phyloP scores from a whole-genome alignment of 2,329 filamentous ascomycete genomes.

The Fusarium sp. region DNA sequence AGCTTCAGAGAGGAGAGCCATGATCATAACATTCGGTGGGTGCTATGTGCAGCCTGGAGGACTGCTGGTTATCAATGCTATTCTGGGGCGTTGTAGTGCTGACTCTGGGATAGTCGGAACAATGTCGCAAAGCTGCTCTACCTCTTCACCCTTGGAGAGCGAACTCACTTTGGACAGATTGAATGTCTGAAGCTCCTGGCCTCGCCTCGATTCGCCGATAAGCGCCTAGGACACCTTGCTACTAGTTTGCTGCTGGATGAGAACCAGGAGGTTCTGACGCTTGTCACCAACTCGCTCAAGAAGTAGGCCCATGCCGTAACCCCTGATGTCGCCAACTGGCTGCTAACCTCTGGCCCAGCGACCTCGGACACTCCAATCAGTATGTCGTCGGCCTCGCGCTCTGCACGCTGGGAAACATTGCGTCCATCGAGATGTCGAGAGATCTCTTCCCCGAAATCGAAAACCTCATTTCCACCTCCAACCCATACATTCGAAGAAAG shows the following conservation, averaged over 20 bases:
- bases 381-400: conserved; percentile 97
- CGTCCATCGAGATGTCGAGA: conserved; percentile 97
- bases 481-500: conserved; percentile 98
- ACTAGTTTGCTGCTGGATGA: conserved; percentile 97
- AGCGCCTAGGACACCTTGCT: conserved; percentile 92
- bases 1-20: conserved; percentile 98
- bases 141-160: conserved; percentile 95
- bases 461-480: conserved; percentile 88
- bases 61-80: neutral
- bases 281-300: conserved; percentile 97
- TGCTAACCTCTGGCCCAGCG: conserved; percentile 64
- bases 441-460: conserved; percentile 98
- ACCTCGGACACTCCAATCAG: conserved; percentile 96
- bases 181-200: conserved; percentile 98
- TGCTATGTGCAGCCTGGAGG: conserved; percentile 18
- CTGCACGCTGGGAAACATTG: conserved; percentile 97
- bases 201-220: conserved; percentile 97
- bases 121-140: conserved; percentile 99
- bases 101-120: conserved; percentile 76
- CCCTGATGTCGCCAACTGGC: neutral
- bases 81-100: conserved; percentile 4
- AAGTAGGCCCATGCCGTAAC: conserved; percentile 71
- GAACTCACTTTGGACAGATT: conserved; percentile 99
- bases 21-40: conserved; percentile 89
- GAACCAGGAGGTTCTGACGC: conserved; percentile 96